Evolutionary conservation across 2,329 filamentous ascomycete species (phyloP).

Genomic region (Sporothrix mexicana): DNA sequence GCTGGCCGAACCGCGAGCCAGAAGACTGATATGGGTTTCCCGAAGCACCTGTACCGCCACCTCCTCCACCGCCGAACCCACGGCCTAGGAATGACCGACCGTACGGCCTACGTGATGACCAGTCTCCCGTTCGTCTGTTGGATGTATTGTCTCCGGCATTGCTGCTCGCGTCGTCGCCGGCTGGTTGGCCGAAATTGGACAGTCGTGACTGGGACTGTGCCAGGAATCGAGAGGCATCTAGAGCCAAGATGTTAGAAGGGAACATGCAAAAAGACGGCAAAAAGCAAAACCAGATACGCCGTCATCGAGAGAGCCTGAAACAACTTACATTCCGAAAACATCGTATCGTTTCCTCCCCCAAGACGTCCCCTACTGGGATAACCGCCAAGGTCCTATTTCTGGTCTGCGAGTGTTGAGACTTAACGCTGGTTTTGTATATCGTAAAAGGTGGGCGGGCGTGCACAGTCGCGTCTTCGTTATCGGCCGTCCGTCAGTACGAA

Average conservation of each 20-base stretch:
- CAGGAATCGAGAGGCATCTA: constrained; percentile 95
- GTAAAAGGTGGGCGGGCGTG: neutral
- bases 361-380: constrained; percentile 26
- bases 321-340: constrained; percentile 89
- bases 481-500: neutral
- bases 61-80: constrained; percentile 50
- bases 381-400: neutral
- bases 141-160: constrained; percentile 38
- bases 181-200: constrained; percentile 69
- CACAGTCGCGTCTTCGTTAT: constrained; percentile 16
- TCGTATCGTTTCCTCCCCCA: constrained; percentile 48
- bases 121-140: constrained; percentile 46
- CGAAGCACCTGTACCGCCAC: constrained; percentile 17
- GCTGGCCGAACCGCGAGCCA: constrained; percentile 72
- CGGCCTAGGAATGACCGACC: constrained; percentile 51
- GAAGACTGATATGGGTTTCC: constrained; percentile 81
- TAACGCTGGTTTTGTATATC: neutral
- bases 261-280: neutral
- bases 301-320: neutral
- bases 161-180: constrained; percentile 50
- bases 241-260: constrained; percentile 23
- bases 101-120: constrained; percentile 45
- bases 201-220: constrained; percentile 94
- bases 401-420: neutral
- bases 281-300: neutral